Evolutionary conservation across 1,284 basidiomycete species (phyloP).

Genomic region (Leccinum fallax): DNA sequence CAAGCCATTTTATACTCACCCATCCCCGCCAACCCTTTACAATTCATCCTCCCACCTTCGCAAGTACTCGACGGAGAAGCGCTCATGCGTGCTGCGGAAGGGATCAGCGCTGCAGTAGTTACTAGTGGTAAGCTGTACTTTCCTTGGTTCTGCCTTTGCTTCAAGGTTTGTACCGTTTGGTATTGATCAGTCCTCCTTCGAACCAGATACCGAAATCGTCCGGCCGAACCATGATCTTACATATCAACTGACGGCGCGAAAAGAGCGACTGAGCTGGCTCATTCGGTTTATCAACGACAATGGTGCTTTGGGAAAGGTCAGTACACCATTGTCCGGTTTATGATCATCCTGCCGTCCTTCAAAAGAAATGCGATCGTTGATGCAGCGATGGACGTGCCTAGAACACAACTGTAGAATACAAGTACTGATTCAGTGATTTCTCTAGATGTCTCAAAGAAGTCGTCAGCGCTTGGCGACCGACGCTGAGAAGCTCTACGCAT

Average conservation of each 20-base stretch:
- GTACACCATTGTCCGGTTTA: slow-evolving; percentile 9
- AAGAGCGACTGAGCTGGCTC: slow-evolving; percentile 77
- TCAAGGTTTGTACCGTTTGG: neutral
- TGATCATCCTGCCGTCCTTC: neutral
- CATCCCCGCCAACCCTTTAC: slow-evolving; percentile 70
- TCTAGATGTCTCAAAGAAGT: slow-evolving; percentile 77
- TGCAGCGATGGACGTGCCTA: neutral
- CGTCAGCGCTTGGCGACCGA: slow-evolving; percentile 81
- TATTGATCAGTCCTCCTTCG: neutral
- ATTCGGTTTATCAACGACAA: slow-evolving; percentile 90
- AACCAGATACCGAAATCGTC: slow-evolving; percentile 72
- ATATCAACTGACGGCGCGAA: slow-evolving; percentile 76
- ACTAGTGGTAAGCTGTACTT: slow-evolving; percentile 53
- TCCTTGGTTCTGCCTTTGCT: neutral
- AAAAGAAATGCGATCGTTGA: neutral
- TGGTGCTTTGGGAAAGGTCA: slow-evolving; percentile 72
- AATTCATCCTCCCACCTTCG: slow-evolving; percentile 81
- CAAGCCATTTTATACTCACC: slow-evolving; percentile 77
- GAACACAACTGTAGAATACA: neutral
- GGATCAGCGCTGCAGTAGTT: slow-evolving; percentile 75
- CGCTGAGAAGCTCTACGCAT: slow-evolving; percentile 87
- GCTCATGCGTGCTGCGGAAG: slow-evolving; percentile 78
- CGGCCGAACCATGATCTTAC: slow-evolving; percentile 80
- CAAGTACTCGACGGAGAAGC: slow-evolving; percentile 69
- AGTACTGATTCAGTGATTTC: slow-evolving; percentile 8